Base-by-base conservation (phyloP, 2,329 filamentous ascomycete genomes). In the Teratosphaeria epicoccoides region DNA sequence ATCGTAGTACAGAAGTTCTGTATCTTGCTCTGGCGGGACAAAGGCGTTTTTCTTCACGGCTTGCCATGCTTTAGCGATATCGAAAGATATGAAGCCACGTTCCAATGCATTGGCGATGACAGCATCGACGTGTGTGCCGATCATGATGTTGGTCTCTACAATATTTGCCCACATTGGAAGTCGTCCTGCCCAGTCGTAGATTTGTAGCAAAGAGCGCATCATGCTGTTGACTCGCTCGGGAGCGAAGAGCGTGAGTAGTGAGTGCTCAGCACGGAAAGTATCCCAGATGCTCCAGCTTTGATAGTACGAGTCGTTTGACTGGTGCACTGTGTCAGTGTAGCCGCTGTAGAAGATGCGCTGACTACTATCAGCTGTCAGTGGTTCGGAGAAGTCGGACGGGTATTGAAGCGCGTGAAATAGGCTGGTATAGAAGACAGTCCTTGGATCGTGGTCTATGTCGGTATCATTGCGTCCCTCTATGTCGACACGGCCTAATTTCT, bases 241-340 rank as follows among this genome's bases (percentile, higher is more conserved):
- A 0, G 72, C 73, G 47, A 76, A 73, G 0, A 76, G 52, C 0
- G 73, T 71, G 0, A 76, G 57, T 0, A 76, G 61, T 0, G 71
- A 72, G 51, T 76, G 73, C 50, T 75, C 73, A 1, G 73, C 73
- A 3, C 73, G 64, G 55, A 73, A 76, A 0, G 73, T 76, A 49
- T 76, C 73, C 73, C 73, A 76, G 47, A 76, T 74, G 1, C 71
- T 74, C 73, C 73, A 76, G 0, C 71, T 75, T 54, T 76, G 73
- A 53, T 75, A 75, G 57, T 76, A 76, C 0, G 71, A 73, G 44
- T 76, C 72, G 26, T 70, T 65, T 4, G 57, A 63, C 9, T 61
- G 61, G 44, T 74, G 71, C 0, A 74, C 57, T 24, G 65, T 71
- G 47, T 76, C 72, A 0, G 72, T 75, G 49, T 75, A 76, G 12